Base-by-base conservation (phyloP, 2,329 filamentous ascomycete species). In the Nemania diffusa region DNA sequence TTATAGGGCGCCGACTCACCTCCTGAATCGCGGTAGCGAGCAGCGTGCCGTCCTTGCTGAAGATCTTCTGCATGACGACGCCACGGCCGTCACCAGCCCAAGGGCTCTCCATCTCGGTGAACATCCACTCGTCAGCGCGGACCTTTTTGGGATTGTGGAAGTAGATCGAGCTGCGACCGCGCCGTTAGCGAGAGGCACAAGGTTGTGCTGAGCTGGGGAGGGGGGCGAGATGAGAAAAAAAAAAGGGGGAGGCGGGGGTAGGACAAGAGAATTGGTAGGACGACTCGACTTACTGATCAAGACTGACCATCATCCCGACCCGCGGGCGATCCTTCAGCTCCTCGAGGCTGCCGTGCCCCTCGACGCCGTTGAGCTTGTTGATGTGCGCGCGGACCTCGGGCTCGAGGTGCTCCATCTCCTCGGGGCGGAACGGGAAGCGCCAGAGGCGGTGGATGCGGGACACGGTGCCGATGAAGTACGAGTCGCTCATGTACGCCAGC, bases 401-500 rank as follows among this genome's bases (percentile, higher is more conserved):
- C 15, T 86, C 77, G 66, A 87, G 78, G 15, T 79, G 76, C n/a
- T 85, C 82, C n/a, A 89, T 82, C 40, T 87, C 83, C 62, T 85
- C 80, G 1, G 84, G 84, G 13, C 82, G 68, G 56, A 84, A 85
- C 0, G 86, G 88, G 77, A 92, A 93, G 15, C 92, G 86, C 87
- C 92, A 94, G 40, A 97, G 85, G 64, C 88, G 86, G 79, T 97
- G 94, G 62, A 94, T 90, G 22, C 93, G 88, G 29, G 90, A 85
- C 7, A 97, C 88, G 1, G 94, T 97, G 44, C 92, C 94, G 78
- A 98, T 94, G 81, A 99, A 98, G 82, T 92, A 96, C 76, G 88
- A 92, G 81, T 98, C 95, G 27, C 90, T 93, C 83, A 98, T 92
- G 82, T 98, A 99, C 26, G 95, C 95, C 69, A 99, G 84, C 8